phyloP scores from a whole-genome alignment of 169 alveolate species.

The Babesia bigemina region DNA sequence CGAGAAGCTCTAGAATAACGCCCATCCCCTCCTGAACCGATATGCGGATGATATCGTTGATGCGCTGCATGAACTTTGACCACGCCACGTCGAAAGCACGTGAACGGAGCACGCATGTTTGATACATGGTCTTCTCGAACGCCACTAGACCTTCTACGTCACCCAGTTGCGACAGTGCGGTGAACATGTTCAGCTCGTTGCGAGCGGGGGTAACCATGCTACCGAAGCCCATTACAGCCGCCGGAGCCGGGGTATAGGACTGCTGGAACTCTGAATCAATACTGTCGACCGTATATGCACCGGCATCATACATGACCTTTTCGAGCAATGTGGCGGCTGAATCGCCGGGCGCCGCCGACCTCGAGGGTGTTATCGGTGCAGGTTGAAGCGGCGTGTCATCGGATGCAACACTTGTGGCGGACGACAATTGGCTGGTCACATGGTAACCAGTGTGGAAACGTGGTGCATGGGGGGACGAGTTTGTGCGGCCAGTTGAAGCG shows the following conservation, averaged over 20 bases:
- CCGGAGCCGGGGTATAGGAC: slow-evolving; percentile 2
- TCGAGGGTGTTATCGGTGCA: no score
- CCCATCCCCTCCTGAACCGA: slow-evolving; percentile 33
- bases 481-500: no score
- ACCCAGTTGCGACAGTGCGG: slow-evolving; percentile 21
- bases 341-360: no score
- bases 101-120: slow-evolving; percentile 46
- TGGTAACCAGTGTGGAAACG: no score
- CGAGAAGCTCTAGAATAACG: slow-evolving; percentile 13
- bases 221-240: slow-evolving; percentile 42
- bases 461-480: no score
- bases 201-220: slow-evolving; percentile 53
- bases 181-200: slow-evolving; percentile 54
- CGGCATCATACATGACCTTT: background rate
- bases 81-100: slow-evolving; percentile 52
- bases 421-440: no score
- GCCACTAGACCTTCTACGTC: slow-evolving; percentile 2
- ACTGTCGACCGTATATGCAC: background rate
- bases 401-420: no score
- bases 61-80: slow-evolving; percentile 43
- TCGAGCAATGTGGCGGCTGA: background rate
- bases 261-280: background rate
- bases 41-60: slow-evolving; percentile 24
- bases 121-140: slow-evolving; percentile 54
- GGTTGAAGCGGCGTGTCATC: no score